Base-by-base conservation (phyloP, 2,329 filamentous ascomycete genomes). In the Metarhizium rileyi region DNA sequence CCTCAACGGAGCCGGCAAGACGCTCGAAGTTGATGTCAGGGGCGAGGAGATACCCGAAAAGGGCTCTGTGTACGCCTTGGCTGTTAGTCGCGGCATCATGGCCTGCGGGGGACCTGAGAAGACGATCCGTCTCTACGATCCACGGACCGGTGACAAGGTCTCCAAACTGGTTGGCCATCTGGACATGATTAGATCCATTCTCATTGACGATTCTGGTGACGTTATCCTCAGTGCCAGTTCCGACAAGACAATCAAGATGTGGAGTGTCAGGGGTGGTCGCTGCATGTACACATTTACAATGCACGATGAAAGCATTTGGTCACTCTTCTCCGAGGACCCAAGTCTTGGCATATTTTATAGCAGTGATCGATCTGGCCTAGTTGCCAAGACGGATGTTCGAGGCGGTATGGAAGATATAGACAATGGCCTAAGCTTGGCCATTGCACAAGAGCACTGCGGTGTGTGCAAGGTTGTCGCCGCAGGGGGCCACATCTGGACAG, bases 271-370 rank as follows among this genome's bases (percentile, higher is more conserved):
- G 10, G 91, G 90, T 22, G 93, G 93, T 49, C 80, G 93, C 58
- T 98, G 93, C 74, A 91, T 97, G 85, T 89, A 96, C 68, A 98
- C 93, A 0, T 78, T 98, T 59, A 96, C 90, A 49, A 98, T 98
- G 93, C 93, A 98, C 70, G 95, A 95, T 63, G 90, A 95, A 63
- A 96, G 90, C 63, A 88, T 98, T 22, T 98, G 93, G 93, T 94
- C 89, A 1, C 75, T 98, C 22, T 95, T 86, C 67, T 96, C 93
- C 0, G 84, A 91, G 48, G 82, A 95, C 59, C 90, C 90, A 1
- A 78, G 86, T 51, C 77, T 98, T 4, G 84, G 85, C 9, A 80
- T 95, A 27, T 97, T 98, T 67, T 97, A 97, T 70, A 97, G 91
- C 50, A 87, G 86, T 58, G 93, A 98, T 67, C 84, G 91, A 47